A percentile compares a stretch with the other conserved stretches of the same genome.
Conservation (phyloP, 2,329 filamentous ascomycete genomes). For the Mollisia scopiformis region DNA sequence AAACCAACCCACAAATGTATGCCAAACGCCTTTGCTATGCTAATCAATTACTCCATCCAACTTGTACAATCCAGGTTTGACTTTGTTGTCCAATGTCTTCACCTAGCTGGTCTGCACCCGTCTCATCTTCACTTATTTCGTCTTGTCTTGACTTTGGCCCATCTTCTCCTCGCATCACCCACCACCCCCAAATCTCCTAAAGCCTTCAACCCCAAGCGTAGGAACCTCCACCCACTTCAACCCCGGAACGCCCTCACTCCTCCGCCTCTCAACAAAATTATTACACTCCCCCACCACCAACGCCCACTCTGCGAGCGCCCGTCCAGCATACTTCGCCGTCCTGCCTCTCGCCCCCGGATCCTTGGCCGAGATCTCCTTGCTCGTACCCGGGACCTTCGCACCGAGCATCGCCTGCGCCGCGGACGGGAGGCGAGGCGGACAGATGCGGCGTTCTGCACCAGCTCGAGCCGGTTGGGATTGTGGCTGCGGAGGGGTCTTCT, state of each 20-base stretch:
- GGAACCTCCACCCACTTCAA: constrained; percentile 73
- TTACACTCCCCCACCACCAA: constrained; percentile 78
- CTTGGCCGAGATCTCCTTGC: constrained; percentile 28
- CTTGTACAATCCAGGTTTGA: too few relatives aligned
- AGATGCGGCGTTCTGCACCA: constrained; percentile 58
- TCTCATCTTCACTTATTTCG: too few relatives aligned
- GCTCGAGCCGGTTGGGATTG: constrained; percentile 12
- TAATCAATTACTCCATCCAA: too few relatives aligned
- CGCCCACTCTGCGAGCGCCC: constrained; percentile 78
- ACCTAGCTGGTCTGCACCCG: too few relatives aligned
- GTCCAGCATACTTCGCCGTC: constrained; percentile 65
- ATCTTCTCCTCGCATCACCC: neutral
- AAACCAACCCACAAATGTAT: too few relatives aligned
- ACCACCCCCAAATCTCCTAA: constrained; percentile 43
- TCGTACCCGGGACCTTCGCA: constrained; percentile 35
- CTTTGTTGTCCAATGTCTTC: too few relatives aligned
- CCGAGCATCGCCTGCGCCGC: constrained; percentile 69
- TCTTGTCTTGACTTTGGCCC: too few relatives aligned
- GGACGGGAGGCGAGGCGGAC: constrained; percentile 68
- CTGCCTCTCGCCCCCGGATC: constrained; percentile 31
- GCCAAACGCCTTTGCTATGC: too few relatives aligned
- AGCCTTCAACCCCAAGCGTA: constrained; percentile 64
- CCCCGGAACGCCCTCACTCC: constrained; percentile 70
- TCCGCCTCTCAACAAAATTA: constrained; percentile 77
- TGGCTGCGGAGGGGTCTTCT: constrained; percentile 7